phyloP scores from a whole-genome alignment of 306 rosid species.

The Cucumis sativus region DNA sequence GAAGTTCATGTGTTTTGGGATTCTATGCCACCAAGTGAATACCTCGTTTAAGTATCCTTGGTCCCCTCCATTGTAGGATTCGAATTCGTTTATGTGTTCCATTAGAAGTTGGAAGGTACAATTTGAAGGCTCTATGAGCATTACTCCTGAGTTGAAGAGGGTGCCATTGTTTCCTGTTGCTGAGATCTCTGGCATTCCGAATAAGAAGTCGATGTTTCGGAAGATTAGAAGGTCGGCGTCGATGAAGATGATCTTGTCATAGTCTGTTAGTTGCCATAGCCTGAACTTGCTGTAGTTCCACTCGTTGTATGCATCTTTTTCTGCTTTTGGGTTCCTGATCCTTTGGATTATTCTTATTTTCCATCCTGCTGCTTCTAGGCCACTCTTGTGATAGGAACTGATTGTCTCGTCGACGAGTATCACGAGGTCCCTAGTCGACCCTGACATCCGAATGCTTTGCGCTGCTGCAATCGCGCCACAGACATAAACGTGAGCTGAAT shows the following conservation, averaged over 20 bases:
- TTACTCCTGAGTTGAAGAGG: conserved; percentile 94
- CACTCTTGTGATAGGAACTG: conserved; percentile 67
- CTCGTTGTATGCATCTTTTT: conserved; percentile 87
- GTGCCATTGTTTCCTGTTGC: conserved; percentile 89
- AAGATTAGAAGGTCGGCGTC: conserved; percentile 83
- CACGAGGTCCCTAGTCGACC: conserved; percentile 79
- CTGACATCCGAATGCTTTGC: conserved; percentile 81
- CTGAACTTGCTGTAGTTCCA: conserved; percentile 99
- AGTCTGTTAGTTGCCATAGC: conserved; percentile 84
- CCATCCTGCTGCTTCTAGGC: conserved; percentile 96
- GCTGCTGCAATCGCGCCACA: conserved; percentile 97
- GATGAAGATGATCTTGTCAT: conserved; percentile 89
- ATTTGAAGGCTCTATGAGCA: conserved; percentile 93
- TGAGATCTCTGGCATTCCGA: conserved; percentile 78
- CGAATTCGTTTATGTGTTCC: conserved; percentile 74
- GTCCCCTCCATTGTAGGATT: conserved; percentile 94
- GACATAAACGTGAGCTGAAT: conserved; percentile 84
- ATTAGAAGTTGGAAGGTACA: conserved; percentile 77
- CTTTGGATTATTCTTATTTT: conserved; percentile 67
- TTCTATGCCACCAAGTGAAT: conserved; percentile 96
- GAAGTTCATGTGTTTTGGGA: conserved; percentile 93
- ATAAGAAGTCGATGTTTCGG: conserved; percentile 72
- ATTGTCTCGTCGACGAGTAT: conserved; percentile 86
- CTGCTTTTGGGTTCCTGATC: conserved; percentile 92
- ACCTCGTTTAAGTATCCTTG: conserved; percentile 85